These are phyloP conservation scores for Crithidia acanthocephali DNA, from an alignment of 208 protist species.

Conservation along the genomic window DNA sequence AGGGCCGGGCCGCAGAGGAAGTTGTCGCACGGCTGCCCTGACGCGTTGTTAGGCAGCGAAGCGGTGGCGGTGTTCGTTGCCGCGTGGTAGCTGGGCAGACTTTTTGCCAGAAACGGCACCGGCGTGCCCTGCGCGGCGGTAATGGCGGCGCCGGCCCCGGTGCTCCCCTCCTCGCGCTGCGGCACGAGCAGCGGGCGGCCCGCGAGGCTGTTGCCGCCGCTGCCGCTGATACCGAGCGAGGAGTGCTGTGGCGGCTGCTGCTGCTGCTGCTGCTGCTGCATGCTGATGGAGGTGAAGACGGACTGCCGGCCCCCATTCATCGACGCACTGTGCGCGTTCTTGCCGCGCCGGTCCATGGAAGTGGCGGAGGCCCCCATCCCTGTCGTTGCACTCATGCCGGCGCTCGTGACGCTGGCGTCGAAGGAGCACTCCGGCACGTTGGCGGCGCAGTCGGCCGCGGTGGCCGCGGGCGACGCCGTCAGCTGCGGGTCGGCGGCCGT, in stretches of 20 bases:
- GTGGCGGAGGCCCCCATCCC: slow-evolving; percentile 4
- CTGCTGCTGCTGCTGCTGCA: slow-evolving; percentile 34
- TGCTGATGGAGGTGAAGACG: slow-evolving; percentile 33
- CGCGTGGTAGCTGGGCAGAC: slow-evolving; percentile 11
- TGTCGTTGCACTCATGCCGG: slow-evolving; percentile 9
- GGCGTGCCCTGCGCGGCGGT: neutral
- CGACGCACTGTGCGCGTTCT: slow-evolving; percentile 11
- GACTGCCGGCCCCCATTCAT: slow-evolving; percentile 13
- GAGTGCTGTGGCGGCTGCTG: slow-evolving; percentile 23
- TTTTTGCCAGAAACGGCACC: slow-evolving; percentile 19
- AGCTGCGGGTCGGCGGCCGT: slow-evolving; percentile 38
- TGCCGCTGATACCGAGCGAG: neutral
- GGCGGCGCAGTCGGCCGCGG: slow-evolving; percentile 11
- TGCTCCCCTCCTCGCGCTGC: slow-evolving; percentile 9
- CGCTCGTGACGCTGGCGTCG: slow-evolving; percentile 19
- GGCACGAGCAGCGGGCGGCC: slow-evolving; percentile 27
- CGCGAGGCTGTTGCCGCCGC: slow-evolving; percentile 1
- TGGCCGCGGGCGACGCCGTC: slow-evolving; percentile 19
- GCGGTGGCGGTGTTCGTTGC: neutral
- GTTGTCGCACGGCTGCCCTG: slow-evolving; percentile 5
- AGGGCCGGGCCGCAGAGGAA: neutral
- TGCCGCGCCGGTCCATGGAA: slow-evolving; percentile 5
- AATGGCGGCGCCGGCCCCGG: neutral
- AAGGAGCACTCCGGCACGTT: slow-evolving; percentile 9
- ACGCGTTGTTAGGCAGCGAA: neutral